Conservation (phyloP, 805 yeast species). For the Cyberlindnera euphorbiae region DNA sequence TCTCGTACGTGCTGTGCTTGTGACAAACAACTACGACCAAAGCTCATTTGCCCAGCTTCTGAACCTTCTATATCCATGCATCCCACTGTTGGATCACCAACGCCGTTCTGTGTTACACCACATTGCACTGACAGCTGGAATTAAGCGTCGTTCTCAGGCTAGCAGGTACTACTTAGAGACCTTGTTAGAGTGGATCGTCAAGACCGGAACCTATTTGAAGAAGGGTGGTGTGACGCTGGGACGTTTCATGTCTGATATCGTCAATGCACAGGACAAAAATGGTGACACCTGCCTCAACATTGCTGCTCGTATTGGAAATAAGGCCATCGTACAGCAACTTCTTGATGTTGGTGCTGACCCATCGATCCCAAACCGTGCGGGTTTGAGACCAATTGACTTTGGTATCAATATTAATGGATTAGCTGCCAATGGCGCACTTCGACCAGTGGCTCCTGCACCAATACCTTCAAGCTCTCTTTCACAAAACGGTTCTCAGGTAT, state of each 20-base stretch:
- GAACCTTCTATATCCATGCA: conserved; percentile 70
- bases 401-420: conserved; percentile 51
- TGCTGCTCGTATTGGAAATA: conserved; percentile 84
- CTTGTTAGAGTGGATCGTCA: conserved; percentile 73
- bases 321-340: conserved; percentile 72
- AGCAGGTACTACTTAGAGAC: conserved; percentile 69
- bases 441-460: background rate
- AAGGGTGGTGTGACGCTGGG: conserved; percentile 45
- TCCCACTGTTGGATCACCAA: conserved; percentile 58
- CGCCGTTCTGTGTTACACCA: conserved; percentile 85
- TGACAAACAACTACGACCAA: conserved; percentile 76
- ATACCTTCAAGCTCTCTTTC: background rate
- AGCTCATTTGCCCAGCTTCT: conserved; percentile 69
- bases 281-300: conserved; percentile 95
- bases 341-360: conserved; percentile 87
- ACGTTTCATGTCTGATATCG: conserved; percentile 60
- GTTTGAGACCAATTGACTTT: conserved; percentile 81
- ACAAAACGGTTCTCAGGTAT: conserved; percentile 4
- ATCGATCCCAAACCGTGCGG: conserved; percentile 73
- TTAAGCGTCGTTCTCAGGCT: conserved; percentile 68
- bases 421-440: background rate
- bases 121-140: conserved; percentile 74
- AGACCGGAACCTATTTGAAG: conserved; percentile 41
- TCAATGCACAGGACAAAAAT: conserved; percentile 85
- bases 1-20: conserved; percentile 76